A percentile compares a stretch with the other conserved stretches of the same genome.
phyloP scores from a whole-genome alignment of 306 rosid species.

The Begonia fuchsioides region DNA sequence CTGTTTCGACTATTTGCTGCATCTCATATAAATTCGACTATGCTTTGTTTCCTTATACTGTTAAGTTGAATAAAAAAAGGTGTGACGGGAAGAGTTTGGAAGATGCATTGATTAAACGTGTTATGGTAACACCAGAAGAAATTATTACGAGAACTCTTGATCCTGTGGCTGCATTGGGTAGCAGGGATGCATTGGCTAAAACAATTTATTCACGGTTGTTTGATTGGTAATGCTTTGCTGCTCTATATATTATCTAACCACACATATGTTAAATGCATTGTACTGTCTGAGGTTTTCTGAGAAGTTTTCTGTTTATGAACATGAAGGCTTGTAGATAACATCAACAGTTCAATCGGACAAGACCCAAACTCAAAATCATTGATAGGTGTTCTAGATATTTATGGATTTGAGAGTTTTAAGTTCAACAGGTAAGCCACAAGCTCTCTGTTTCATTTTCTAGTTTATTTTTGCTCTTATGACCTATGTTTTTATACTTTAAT shows the following conservation, averaged over 20 bases:
- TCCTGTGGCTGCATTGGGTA: conserved; percentile 82
- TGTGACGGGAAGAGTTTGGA: conserved; percentile 96
- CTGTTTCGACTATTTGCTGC: conserved; percentile 11
- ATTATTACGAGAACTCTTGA: conserved; percentile 97
- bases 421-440: conserved; percentile 62
- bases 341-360: conserved; percentile 90
- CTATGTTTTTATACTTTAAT: conserved; percentile 16
- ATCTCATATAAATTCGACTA: not conserved
- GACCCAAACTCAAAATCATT: conserved; percentile 88
- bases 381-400: conserved; percentile 98
- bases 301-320: not conserved
- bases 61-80: conserved; percentile 14
- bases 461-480: conserved; percentile 12
- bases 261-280: too few relatives aligned
- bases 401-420: conserved; percentile 98
- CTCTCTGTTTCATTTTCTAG: conserved; percentile 11
- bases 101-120: conserved; percentile 93
- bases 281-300: too few relatives aligned
- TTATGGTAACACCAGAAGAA: conserved; percentile 99
- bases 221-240: conserved; percentile 66
- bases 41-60: too few relatives aligned
- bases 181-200: conserved; percentile 97
- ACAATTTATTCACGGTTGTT: conserved; percentile 89
- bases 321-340: conserved; percentile 92
- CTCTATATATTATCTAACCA: conserved; percentile 5